A percentile compares a stretch with the other conserved stretches of the same genome.
Conservation (phyloP, 192 early-diverging fungal species). For the Coemansia sp. region DNA sequence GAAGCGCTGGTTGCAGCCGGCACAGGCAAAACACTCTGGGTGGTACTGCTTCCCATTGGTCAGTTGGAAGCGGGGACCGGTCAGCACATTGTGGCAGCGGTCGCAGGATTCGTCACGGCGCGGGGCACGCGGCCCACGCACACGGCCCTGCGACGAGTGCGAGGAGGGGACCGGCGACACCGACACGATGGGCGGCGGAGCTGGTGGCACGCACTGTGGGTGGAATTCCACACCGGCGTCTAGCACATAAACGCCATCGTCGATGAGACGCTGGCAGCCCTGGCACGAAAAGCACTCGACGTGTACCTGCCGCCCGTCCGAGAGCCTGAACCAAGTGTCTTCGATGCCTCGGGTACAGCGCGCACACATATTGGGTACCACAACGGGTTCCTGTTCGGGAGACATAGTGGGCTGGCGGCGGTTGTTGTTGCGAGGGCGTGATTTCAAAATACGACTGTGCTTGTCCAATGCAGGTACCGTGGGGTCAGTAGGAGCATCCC, state of each 20-base stretch:
- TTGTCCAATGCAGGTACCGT: conserved; percentile 51
- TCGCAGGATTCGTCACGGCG: conserved; percentile 48
- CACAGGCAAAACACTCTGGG: conserved; percentile 59
- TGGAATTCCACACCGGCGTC: conserved; percentile 52
- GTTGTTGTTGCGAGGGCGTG: conserved; percentile 54
- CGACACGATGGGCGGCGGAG: conserved; percentile 54
- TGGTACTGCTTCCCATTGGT: conserved; percentile 62
- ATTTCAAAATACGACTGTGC: conserved; percentile 51
- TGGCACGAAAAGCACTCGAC: conserved; percentile 60
- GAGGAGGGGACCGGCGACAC: conserved; percentile 47
- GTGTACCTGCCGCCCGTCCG: conserved; percentile 60
- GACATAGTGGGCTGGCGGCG: conserved; percentile 26
- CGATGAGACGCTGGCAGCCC: conserved; percentile 54
- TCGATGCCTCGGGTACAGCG: conserved; percentile 42
- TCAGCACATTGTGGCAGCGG: conserved; percentile 40
- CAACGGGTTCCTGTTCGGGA: conserved; percentile 21
- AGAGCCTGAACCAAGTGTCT: conserved; percentile 59
- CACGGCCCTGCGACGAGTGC: conserved; percentile 23
- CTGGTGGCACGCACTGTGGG: conserved; percentile 53
- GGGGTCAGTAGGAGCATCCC: conserved; percentile 44
- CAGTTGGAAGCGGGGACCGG: conserved; percentile 59
- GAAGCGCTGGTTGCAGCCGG: conserved; percentile 54
- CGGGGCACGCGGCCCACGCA: conserved; percentile 33
- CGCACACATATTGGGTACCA: conserved; percentile 49
- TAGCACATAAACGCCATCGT: conserved; percentile 59